Conservation (phyloP, 139 green algal genomes). For the Tetradesmus lagerheimii region DNA sequence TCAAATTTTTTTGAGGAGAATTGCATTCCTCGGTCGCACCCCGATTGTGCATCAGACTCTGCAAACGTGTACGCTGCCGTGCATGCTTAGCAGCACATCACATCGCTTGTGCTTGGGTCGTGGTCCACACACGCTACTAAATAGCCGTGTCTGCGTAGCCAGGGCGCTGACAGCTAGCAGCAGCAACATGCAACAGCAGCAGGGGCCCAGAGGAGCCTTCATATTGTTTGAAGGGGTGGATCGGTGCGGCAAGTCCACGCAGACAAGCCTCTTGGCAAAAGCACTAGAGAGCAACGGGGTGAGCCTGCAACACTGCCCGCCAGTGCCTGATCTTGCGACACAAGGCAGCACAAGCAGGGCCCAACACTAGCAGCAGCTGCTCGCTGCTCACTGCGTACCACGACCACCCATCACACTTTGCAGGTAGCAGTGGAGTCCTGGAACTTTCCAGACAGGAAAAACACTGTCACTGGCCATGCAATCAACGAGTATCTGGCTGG, state of each 20-base stretch:
- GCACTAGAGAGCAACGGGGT: constrained; percentile 69
- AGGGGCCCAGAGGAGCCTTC: constrained; percentile 81
- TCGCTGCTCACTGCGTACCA: background rate
- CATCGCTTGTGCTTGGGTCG: background rate
- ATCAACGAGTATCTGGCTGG: constrained; percentile 92
- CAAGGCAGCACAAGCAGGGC: background rate
- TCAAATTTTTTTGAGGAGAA: too few species aligned
- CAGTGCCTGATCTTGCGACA: background rate
- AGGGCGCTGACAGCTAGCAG: background rate
- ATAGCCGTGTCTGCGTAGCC: background rate
- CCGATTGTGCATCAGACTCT: too few species aligned
- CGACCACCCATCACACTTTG: background rate
- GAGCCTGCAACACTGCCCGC: constrained; percentile 22
- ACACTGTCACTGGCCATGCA: constrained; percentile 83
- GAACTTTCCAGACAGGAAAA: constrained; percentile 92
- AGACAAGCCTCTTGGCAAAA: constrained; percentile 82
- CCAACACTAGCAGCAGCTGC: background rate
- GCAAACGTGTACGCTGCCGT: background rate
- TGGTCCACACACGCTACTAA: background rate
- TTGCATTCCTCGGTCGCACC: too few species aligned
- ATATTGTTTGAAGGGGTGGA: constrained; percentile 97
- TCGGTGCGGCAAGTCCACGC: constrained; percentile 96
- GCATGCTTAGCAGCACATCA: background rate
- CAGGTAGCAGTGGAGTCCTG: constrained; percentile 81
- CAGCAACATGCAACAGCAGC: background rate